These are phyloP conservation scores for Articulospora tetracladia DNA, from an alignment of 495 filamentous ascomycete genomes.

Conservation along the genomic window DNA sequence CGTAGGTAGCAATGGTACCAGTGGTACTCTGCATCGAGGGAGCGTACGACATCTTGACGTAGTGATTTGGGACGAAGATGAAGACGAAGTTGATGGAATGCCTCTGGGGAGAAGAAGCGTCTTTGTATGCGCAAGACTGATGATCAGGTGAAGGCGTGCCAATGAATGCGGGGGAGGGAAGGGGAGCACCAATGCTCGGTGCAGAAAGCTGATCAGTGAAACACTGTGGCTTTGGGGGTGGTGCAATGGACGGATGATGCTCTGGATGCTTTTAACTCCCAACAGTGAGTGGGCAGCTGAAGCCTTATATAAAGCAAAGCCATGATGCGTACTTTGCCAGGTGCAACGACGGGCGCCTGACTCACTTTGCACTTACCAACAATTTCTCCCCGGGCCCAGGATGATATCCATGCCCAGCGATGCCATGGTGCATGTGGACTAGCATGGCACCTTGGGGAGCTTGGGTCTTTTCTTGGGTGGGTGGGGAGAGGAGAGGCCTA, in stretches of 20 bases:
- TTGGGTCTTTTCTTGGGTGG: neutral
- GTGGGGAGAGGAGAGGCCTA: neutral
- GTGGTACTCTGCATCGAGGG: slow-evolving; percentile 17
- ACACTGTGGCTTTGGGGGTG: neutral
- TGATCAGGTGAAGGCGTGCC: neutral
- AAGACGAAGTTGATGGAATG: neutral
- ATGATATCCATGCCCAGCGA: no score
- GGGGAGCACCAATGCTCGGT: neutral
- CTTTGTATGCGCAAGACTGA: slow-evolving; percentile 2
- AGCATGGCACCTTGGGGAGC: neutral
- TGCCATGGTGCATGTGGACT: neutral
- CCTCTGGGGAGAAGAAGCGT: neutral
- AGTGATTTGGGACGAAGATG: neutral
- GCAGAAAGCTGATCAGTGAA: neutral
- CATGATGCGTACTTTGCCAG: neutral
- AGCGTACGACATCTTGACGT: slow-evolving; percentile 12
- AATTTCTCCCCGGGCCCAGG: neutral
- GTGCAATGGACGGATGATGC: neutral
- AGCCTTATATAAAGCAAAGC: slow-evolving; percentile 3
- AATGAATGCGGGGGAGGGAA: neutral
- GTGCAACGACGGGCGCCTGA: neutral
- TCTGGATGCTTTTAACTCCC: neutral
- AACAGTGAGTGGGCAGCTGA: neutral
- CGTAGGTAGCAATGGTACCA: slow-evolving; percentile 14
- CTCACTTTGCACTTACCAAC: neutral